These are phyloP conservation scores for Graphilbum sp. DNA, from an alignment of 2,329 filamentous ascomycete genomes.

Conservation along the genomic window DNA sequence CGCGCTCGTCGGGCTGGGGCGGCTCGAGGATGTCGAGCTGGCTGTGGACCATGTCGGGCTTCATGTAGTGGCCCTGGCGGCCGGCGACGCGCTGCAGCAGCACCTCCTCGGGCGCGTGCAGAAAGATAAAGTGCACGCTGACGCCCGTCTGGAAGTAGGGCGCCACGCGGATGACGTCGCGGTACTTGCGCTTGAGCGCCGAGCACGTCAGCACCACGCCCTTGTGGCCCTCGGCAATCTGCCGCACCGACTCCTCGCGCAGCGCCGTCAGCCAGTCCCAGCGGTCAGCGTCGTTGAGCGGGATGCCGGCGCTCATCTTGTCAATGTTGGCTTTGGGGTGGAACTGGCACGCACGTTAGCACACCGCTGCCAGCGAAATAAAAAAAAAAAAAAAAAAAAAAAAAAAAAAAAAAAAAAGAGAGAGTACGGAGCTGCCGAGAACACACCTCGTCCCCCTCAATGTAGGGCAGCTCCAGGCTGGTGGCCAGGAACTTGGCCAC, in stretches of 20 bases:
- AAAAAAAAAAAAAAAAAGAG: no score
- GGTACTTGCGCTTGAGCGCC: slow-evolving; percentile 91
- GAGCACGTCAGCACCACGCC: slow-evolving; percentile 95
- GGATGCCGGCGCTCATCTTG: slow-evolving; percentile 76
- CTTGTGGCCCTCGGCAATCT: slow-evolving; percentile 37
- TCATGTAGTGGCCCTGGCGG: slow-evolving; percentile 86
- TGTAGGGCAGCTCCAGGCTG: slow-evolving; percentile 48
- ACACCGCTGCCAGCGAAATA: not conserved
- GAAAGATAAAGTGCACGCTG: slow-evolving; percentile 84
- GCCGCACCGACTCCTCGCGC: slow-evolving; percentile 48
- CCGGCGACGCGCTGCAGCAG: slow-evolving; percentile 59
- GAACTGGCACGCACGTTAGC: slow-evolving; percentile 37
- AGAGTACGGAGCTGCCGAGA: no score
- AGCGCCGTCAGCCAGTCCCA: slow-evolving; percentile 91
- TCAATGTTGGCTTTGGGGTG: slow-evolving; percentile 66
- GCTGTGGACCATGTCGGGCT: slow-evolving; percentile 83
- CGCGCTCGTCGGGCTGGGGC: slow-evolving; percentile 51
- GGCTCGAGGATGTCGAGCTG: slow-evolving; percentile 82
- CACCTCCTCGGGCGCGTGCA: slow-evolving; percentile 59
- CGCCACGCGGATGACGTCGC: slow-evolving; percentile 74
- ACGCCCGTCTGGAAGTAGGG: slow-evolving; percentile 58
- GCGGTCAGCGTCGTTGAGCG: slow-evolving; percentile 80
- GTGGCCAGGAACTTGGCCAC: slow-evolving; percentile 50
- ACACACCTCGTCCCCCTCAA: slow-evolving; percentile 62
- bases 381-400: slow-evolving; percentile 1